A percentile compares a stretch with the other conserved stretches of the same genome.
Conservation (phyloP, 768 basidiomycete genomes). For the Serendipita sp. region DNA sequence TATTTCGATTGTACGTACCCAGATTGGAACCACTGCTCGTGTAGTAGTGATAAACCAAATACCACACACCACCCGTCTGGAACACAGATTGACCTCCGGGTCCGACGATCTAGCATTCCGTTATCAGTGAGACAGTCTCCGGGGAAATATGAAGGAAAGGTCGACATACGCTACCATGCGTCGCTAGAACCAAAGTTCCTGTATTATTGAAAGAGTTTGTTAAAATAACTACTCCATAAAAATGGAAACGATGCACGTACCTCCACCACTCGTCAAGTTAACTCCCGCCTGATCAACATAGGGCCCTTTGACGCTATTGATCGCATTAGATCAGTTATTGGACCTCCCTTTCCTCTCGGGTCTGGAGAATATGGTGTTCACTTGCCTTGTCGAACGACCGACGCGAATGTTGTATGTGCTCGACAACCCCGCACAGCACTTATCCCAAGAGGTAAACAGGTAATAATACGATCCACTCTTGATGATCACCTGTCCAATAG, state of each 20-base stretch:
- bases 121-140: neutral
- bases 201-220: neutral
- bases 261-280: constrained; percentile 31
- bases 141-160: neutral
- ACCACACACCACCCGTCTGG: constrained; percentile 28
- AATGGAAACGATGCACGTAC: constrained; percentile 19
- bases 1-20: neutral
- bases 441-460: constrained; percentile 40
- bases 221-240: neutral
- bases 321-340: neutral
- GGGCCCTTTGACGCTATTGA: constrained; percentile 24
- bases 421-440: constrained; percentile 31
- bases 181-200: constrained; percentile 25
- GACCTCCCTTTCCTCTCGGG: too few relatives aligned
- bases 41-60: constrained; percentile 41
- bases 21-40: constrained; percentile 23
- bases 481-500: constrained; percentile 19
- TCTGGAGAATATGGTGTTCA: neutral
- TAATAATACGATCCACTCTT: constrained; percentile 33
- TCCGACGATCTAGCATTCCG: constrained; percentile 25
- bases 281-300: constrained; percentile 34
- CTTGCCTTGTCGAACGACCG: constrained; percentile 30
- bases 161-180: constrained; percentile 27
- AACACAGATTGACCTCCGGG: constrained; percentile 40
- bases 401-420: constrained; percentile 49